phyloP scores from a whole-genome alignment of 108 stramenopile species.

The Pseudonitzschia multistriata region DNA sequence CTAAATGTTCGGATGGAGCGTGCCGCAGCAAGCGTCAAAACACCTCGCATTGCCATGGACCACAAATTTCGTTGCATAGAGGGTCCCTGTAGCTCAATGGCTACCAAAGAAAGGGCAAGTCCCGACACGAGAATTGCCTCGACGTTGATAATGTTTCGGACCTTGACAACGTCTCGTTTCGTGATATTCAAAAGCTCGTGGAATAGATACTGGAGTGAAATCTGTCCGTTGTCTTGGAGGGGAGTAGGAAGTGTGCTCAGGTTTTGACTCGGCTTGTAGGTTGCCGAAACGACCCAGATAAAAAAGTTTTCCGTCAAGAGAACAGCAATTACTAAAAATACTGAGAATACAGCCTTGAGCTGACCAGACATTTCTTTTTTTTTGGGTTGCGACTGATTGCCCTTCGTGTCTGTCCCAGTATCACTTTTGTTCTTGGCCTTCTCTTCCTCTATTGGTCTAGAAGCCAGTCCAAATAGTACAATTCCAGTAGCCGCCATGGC shows the following conservation, averaged over 20 bases:
- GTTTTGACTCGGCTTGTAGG: constrained; percentile 53
- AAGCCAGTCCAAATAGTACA: constrained; percentile 31
- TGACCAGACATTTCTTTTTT: constrained; percentile 18
- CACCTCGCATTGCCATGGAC: constrained; percentile 50
- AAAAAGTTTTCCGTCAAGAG: constrained; percentile 79
- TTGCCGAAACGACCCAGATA: constrained; percentile 83
- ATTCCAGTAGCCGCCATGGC: constrained; percentile 28
- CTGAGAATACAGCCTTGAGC: constrained; percentile 21
- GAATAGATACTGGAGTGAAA: constrained; percentile 45
- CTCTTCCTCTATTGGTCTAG: constrained; percentile 19
- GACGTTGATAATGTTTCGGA: constrained; percentile 64
- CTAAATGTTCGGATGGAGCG: constrained; percentile 66
- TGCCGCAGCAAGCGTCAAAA: constrained; percentile 56
- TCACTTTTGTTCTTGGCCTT: constrained; percentile 1
- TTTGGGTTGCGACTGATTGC: not conserved
- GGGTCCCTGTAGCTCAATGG: constrained; percentile 50
- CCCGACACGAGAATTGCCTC: constrained; percentile 72
- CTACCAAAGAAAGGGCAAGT: constrained; percentile 57
- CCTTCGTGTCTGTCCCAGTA: not conserved
- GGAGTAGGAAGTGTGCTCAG: constrained; percentile 36
- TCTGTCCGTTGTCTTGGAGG: constrained; percentile 79
- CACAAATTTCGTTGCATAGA: constrained; percentile 47
- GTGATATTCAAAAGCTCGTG: constrained; percentile 41
- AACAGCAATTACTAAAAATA: constrained; percentile 39
- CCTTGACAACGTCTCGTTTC: constrained; percentile 49